phyloP scores from a whole-genome alignment of 2,329 filamentous ascomycete species.

The Monilinia aucupariae region DNA sequence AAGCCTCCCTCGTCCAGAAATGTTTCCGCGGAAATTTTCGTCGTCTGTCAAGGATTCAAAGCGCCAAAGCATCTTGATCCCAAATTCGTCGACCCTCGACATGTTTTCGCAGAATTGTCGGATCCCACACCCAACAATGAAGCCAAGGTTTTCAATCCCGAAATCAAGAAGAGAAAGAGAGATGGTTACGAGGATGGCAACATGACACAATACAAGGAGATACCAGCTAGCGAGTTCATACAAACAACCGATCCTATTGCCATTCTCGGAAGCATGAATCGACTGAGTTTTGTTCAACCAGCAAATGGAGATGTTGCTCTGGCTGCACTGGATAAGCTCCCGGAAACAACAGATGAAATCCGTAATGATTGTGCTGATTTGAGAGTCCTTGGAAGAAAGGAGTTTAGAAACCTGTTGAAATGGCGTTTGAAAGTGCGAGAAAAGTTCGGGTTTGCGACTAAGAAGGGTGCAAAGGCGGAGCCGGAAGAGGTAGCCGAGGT shows the following conservation, averaged over 20 bases:
- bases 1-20: slow-evolving; percentile 95
- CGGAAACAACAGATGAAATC: slow-evolving; percentile 82
- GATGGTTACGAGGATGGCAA: slow-evolving; percentile 97
- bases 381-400: slow-evolving; percentile 85
- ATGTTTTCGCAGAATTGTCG: slow-evolving; percentile 88
- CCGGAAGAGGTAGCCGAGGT: slow-evolving; percentile 67
- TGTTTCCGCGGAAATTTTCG: slow-evolving; percentile 97
- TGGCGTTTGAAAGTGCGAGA: slow-evolving; percentile 89
- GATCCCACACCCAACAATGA: slow-evolving; percentile 89
- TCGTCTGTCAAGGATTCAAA: slow-evolving; percentile 92
- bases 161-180: slow-evolving; percentile 94
- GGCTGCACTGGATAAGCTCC: slow-evolving; percentile 76
- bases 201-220: slow-evolving; percentile 85
- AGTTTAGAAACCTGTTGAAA: slow-evolving; percentile 82
- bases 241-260: slow-evolving; percentile 89
- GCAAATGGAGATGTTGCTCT: slow-evolving; percentile 78
- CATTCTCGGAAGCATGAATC: slow-evolving; percentile 81
- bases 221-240: slow-evolving; percentile 85
- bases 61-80: slow-evolving; percentile 91
- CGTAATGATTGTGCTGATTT: slow-evolving; percentile 73
- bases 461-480: slow-evolving; percentile 43
- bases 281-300: slow-evolving; percentile 75
- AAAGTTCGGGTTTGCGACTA: slow-evolving; percentile 78
- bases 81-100: slow-evolving; percentile 80
- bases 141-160: slow-evolving; percentile 95